phyloP scores from a whole-genome alignment of 1,139 yeast genomes.

The Hyphopichia fennica region DNA sequence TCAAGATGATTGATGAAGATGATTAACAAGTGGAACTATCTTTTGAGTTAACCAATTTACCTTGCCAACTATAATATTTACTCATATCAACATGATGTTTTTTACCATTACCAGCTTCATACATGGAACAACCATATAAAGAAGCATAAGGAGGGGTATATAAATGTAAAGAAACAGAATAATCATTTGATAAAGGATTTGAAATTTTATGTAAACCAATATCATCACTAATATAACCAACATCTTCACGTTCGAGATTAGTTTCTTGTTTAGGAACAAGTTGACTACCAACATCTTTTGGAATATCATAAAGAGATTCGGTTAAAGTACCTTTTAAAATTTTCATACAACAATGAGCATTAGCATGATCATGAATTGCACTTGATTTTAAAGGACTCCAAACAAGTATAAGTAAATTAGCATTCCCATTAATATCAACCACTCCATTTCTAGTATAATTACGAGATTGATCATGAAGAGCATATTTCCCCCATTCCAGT shows the following conservation, averaged over 20 bases:
- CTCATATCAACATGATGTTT: constrained; percentile 62
- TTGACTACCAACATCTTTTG: constrained; percentile 28
- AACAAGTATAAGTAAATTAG: constrained; percentile 64
- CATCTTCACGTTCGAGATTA: constrained; percentile 42
- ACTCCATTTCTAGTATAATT: constrained; percentile 66
- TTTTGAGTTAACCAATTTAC: constrained; percentile 35
- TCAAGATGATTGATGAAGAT: not conserved
- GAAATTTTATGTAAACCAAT: constrained; percentile 68
- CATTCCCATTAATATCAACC: constrained; percentile 65
- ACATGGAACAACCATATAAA: constrained; percentile 63
- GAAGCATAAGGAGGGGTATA: constrained; percentile 82
- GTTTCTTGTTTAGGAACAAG: constrained; percentile 35
- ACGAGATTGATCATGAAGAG: constrained; percentile 52
- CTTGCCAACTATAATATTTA: constrained; percentile 64
- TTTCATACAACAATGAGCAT: constrained; percentile 72
- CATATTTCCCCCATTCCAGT: constrained; percentile 61
- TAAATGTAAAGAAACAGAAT: constrained; percentile 70
- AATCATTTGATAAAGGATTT: constrained; percentile 46
- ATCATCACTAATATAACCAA: constrained; percentile 66
- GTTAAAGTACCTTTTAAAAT: constrained; percentile 58
- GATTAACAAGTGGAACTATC: constrained; percentile 33
- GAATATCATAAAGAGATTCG: constrained; percentile 61
- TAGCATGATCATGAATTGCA: constrained; percentile 74
- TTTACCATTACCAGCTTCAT: constrained; percentile 53
- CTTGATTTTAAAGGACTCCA: constrained; percentile 74